Evolutionary conservation across 345 rosid species (phyloP).

Genomic region (Syzygium aromaticum): DNA sequence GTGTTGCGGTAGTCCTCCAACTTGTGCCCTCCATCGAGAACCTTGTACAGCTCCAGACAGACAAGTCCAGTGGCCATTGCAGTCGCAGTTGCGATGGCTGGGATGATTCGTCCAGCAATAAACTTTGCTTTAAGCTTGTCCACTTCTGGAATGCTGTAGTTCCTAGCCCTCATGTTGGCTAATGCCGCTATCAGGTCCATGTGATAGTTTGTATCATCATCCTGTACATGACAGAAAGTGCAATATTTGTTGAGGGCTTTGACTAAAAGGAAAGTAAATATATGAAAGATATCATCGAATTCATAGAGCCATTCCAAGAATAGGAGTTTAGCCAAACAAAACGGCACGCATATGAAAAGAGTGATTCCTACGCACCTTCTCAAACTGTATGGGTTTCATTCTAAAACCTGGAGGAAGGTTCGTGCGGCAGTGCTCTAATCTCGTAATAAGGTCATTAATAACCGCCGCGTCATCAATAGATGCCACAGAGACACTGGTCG

Average conservation of each 20-base stretch:
- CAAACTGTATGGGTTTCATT: slow-evolving; percentile 94
- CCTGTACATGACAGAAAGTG: slow-evolving; percentile 28
- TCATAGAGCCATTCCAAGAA: background rate
- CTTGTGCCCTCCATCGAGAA: slow-evolving; percentile 62
- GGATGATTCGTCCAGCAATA: slow-evolving; percentile 97
- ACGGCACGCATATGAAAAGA: background rate
- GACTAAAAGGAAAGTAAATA: background rate
- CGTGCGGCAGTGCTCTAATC: slow-evolving; percentile 54
- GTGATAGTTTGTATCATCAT: slow-evolving; percentile 95
- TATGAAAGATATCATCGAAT: background rate
- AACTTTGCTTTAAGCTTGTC: slow-evolving; percentile 98
- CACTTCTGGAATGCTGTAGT: slow-evolving; percentile 91
- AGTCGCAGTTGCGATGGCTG: slow-evolving; percentile 94
- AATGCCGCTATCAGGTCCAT: slow-evolving; percentile 96
- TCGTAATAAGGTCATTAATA: slow-evolving; percentile 55
- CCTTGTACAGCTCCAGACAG: slow-evolving; percentile 95
- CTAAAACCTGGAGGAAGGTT: slow-evolving; percentile 50
- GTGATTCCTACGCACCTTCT: slow-evolving; percentile 52
- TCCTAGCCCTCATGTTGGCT: slow-evolving; percentile 99
- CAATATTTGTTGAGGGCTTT: background rate
- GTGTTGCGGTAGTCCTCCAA: slow-evolving; percentile 93
- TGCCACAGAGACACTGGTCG: slow-evolving; percentile 58
- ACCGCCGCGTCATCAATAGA: slow-evolving; percentile 77
- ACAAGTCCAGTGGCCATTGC: slow-evolving; percentile 98
- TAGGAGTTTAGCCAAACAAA: background rate